Evolutionary conservation across 176 grass and related monocot genomes (phyloP), one percentile per base, ranked within the genome.

Genomic region (Elaeis guineensis): DNA sequence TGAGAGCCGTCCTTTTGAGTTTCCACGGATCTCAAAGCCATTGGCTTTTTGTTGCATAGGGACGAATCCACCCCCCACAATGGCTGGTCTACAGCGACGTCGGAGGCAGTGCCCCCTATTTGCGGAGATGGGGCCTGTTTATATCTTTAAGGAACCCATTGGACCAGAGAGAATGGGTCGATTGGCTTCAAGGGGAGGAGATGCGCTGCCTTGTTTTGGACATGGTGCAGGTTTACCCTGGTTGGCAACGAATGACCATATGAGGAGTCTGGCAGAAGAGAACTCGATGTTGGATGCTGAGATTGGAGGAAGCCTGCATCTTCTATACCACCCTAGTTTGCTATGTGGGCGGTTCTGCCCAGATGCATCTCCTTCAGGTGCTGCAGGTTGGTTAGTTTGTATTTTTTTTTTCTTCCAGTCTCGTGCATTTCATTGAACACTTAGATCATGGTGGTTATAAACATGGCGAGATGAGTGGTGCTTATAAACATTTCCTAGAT

Each of bases 91-190:
- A 55, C 92, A 91, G 80, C 79, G 81, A 61, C 81, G 87, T n/a
- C 58, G 87, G 12, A 72, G 92, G 17, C 92, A 97, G 61, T 91
- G 92, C 50, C 87, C 92, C 6, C 72, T 97, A 49, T 91, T 91
- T 85, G 92, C 92, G 52, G 92, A 97, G 82, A 85, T 97, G 92
- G 92, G 92, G 1, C 87, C 92, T 74, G 63, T 97, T 54, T 97
- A 97, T 75, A 97, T 97, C 51, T 97, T 97, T 71, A 90, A 90
- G 69, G 92, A 97, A 54, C 87, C 92, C 65, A 83, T 97, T 56
- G 92, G 92, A 50, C 74, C 77, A 54, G 84, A 91, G 3, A 91
- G 78, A 78, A 91, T 97, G 87, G 63, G 56, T 51, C 81, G 78
- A 5, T 51, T 97, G 62, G 80, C 92, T 52, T 77, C 52, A 7